A percentile compares a stretch with the other conserved stretches of the same genome.
Conservation (phyloP, 768 basidiomycete genomes). For the Macrolepiota fuliginosa region DNA sequence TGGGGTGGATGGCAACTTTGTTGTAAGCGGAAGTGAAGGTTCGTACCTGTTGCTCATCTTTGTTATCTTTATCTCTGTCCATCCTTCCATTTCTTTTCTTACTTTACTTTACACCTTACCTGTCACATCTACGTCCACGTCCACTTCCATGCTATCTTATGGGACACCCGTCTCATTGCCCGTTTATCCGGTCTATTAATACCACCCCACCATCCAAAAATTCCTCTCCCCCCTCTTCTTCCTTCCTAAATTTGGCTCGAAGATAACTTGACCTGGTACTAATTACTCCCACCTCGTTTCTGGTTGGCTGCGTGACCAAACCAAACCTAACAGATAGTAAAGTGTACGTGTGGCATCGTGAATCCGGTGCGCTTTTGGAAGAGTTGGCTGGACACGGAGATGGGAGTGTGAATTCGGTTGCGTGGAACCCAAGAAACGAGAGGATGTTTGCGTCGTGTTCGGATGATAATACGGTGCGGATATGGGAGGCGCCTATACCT, state of each 20-base stretch:
- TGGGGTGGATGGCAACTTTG: slow-evolving; percentile 82
- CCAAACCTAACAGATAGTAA: slow-evolving; percentile 63
- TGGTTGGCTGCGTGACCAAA: not conserved
- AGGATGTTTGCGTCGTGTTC: slow-evolving; percentile 97
- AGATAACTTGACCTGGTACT: not conserved
- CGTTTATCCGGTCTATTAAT: slow-evolving; percentile 14
- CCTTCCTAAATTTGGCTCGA: slow-evolving; percentile 1
- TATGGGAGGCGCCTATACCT: slow-evolving; percentile 68
- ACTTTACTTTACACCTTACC: too few species aligned
- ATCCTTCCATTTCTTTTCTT: slow-evolving; percentile 3
- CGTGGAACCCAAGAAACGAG: slow-evolving; percentile 90
- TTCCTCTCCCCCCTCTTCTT: not conserved
- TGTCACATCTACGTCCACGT: too few species aligned
- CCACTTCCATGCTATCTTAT: too few species aligned
- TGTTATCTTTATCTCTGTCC: not conserved
- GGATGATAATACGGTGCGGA: slow-evolving; percentile 86
- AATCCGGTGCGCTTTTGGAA: slow-evolving; percentile 81
- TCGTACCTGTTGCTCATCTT: slow-evolving; percentile 18
- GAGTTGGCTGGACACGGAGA: slow-evolving; percentile 83
- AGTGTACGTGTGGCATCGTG: slow-evolving; percentile 94
- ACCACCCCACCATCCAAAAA: not conserved
- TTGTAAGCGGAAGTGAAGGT: slow-evolving; percentile 97
- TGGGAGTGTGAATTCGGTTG: slow-evolving; percentile 92
- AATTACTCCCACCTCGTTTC: not conserved
- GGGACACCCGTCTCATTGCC: too few species aligned